A percentile compares a stretch with the other conserved stretches of the same genome.
Evolutionary conservation across 2,329 filamentous ascomycete species (phyloP).

Genomic region (Calonectria ilicicola): DNA sequence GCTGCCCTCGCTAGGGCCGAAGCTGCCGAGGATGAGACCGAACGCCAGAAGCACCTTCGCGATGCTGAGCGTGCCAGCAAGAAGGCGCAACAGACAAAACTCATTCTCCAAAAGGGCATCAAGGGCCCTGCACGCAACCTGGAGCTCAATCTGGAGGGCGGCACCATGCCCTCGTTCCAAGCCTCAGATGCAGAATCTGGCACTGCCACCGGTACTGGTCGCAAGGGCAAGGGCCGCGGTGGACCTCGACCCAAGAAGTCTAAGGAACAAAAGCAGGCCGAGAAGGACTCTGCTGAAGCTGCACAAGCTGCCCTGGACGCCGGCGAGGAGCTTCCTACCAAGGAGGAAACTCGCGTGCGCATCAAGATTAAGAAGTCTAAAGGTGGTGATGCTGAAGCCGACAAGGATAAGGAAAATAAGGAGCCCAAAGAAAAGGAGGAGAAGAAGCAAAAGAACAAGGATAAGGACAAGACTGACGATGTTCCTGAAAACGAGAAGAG

Average conservation of each 20-base stretch:
- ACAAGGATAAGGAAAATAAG: slow-evolving; percentile 57
- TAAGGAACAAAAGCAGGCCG: slow-evolving; percentile 85
- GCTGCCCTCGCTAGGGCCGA: slow-evolving; percentile 83
- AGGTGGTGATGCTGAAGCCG: slow-evolving; percentile 55
- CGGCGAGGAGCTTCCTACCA: slow-evolving; percentile 74
- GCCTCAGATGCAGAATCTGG: slow-evolving; percentile 68
- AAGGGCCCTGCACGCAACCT: slow-evolving; percentile 79
- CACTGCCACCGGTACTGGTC: slow-evolving; percentile 50
- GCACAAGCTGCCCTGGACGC: slow-evolving; percentile 87
- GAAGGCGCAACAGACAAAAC: slow-evolving; percentile 91
- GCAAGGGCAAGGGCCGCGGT: slow-evolving; percentile 63
- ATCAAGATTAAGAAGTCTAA: slow-evolving; percentile 72
- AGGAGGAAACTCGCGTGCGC: slow-evolving; percentile 70
- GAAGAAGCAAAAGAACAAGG: slow-evolving; percentile 56
- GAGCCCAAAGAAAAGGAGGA: slow-evolving; percentile 64
- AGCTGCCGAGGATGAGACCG: slow-evolving; percentile 83
- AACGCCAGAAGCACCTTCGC: slow-evolving; percentile 82
- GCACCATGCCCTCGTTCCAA: slow-evolving; percentile 87
- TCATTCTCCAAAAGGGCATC: slow-evolving; percentile 87
- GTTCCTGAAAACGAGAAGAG: slow-evolving; percentile 69
- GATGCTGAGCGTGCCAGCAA: slow-evolving; percentile 92
- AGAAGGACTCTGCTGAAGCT: slow-evolving; percentile 85
- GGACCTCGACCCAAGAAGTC: slow-evolving; percentile 88
- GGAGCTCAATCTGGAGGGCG: slow-evolving; percentile 85
- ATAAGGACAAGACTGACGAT: slow-evolving; percentile 65